These are phyloP conservation scores for Trametes cingulata DNA, from an alignment of 768 basidiomycete species.

Conservation along the genomic window DNA sequence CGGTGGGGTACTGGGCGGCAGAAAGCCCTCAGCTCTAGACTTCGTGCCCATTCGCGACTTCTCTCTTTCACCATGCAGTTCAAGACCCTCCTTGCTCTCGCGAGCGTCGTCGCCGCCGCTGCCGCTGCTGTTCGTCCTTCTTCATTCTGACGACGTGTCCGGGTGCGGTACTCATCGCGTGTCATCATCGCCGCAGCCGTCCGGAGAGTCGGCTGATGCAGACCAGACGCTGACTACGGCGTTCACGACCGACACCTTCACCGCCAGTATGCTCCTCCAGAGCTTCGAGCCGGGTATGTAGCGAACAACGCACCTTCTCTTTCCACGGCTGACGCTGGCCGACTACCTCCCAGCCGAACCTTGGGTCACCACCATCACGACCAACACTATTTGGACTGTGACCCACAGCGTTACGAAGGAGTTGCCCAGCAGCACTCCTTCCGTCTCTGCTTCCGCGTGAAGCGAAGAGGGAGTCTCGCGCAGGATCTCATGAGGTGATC, in stretches of 20 bases:
- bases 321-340: not conserved
- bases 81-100: constrained; percentile 17
- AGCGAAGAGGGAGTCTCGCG: not conserved
- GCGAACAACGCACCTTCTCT: not conserved
- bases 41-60: not conserved
- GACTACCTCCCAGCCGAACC: not conserved
- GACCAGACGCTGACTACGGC: constrained; percentile 3
- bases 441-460: not conserved
- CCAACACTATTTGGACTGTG: constrained; percentile 17
- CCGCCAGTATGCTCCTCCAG: constrained; percentile 10
- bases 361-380: constrained; percentile 19
- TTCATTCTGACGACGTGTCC: not conserved
- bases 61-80: constrained; percentile 12
- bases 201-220: not conserved
- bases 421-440: not conserved
- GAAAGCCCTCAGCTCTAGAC: not conserved
- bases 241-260: constrained; percentile 16
- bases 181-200: not conserved
- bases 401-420: constrained; percentile 12
- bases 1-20: not conserved
- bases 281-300: constrained; percentile 10
- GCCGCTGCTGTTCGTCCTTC: not conserved
- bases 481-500: not conserved
- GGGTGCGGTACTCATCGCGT: not conserved
- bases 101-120: constrained; percentile 10